Base-by-base conservation (phyloP, 208 protist genomes). In the Porcisia deanei region DNA sequence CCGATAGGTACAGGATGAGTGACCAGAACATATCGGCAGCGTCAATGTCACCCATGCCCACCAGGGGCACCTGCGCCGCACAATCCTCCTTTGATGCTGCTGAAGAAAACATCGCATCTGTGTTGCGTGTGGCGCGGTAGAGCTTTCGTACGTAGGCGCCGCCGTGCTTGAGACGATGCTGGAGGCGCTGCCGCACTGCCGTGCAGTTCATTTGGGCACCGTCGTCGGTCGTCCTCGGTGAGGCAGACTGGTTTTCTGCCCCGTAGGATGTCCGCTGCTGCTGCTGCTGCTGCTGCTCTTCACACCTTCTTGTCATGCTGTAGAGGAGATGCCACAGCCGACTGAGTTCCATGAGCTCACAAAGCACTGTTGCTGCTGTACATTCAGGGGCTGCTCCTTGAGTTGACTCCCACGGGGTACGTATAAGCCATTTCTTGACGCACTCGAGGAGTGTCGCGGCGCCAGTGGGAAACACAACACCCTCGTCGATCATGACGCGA, bases 21-120 rank as follows among this genome's bases (percentile, higher is more conserved):
- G 55, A n/a, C 30, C 66, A 69, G 37, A 82, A 72, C 1, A 86
- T 58, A 25, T 84, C 79, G 34, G 57, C 54, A 34, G 53, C 77
- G 49, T 76, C 71, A 1, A 53, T 54, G 30, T 60, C 73, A 37
- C 37, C 41, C 14, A 34, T 14, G 20, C 63, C 30, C 22, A 25
- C 41, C 41, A 8, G n/a, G 5, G 41, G 47, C 41, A 37, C 20
- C 55, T 22, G 55, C 53, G 34, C 41, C n/a, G 45, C 34, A 37
- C 63, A 16, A 12, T 14, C 25, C n/a, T 39, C 22, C 41, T 30
- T 52, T 20, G 9, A 47, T 8, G 41, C 25, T 37, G 4, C 47
- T 25, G 63, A 49, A 9, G 41, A 34, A 30, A 67, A 43, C 18
- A 49, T 67, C 41, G 25, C 6, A 43, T 67, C 63, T 6, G 10